These are phyloP conservation scores for Exophiala viscosa DNA, from an alignment of 2,329 filamentous ascomycete species.

Conservation along the genomic window DNA sequence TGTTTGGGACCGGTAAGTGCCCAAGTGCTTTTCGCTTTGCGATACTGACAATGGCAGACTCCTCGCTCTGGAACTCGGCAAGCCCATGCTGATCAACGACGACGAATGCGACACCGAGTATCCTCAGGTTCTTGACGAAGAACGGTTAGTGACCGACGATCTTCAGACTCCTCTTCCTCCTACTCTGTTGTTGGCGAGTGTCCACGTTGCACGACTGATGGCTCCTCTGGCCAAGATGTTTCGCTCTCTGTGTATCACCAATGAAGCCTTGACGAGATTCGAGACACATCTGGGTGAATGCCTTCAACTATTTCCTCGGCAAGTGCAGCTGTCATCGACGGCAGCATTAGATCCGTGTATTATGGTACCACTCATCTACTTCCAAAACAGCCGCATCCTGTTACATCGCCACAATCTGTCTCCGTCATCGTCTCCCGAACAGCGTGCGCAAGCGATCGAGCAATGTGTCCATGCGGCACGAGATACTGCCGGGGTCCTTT, in stretches of 20 bases:
- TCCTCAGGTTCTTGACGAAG: constrained; percentile 76
- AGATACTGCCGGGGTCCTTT: constrained; percentile 74
- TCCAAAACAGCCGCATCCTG: constrained; percentile 78
- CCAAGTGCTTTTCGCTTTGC: background rate
- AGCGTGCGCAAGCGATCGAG: constrained; percentile 68
- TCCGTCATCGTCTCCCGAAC: constrained; percentile 62
- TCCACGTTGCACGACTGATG: constrained; percentile 77
- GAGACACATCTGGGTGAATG: constrained; percentile 77
- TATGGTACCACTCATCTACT: constrained; percentile 69
- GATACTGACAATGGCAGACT: constrained; percentile 48
- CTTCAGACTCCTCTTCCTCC: constrained; percentile 56
- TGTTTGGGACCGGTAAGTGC: constrained; percentile 71
- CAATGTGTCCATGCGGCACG: constrained; percentile 70
- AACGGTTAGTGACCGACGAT: constrained; percentile 34
- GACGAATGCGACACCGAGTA: constrained; percentile 80
- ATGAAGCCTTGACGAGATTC: constrained; percentile 68
- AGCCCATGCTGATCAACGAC: constrained; percentile 79
- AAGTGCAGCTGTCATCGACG: constrained; percentile 65
- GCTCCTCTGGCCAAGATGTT: constrained; percentile 69
- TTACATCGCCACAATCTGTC: constrained; percentile 86
- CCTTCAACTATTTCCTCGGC: constrained; percentile 68
- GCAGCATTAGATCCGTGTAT: constrained; percentile 69
- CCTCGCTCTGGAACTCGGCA: constrained; percentile 73
- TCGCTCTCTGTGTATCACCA: constrained; percentile 62
- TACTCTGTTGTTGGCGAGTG: constrained; percentile 57